Base-by-base conservation (phyloP, 2,329 filamentous ascomycete species). In the Plenodomus lindquistii region DNA sequence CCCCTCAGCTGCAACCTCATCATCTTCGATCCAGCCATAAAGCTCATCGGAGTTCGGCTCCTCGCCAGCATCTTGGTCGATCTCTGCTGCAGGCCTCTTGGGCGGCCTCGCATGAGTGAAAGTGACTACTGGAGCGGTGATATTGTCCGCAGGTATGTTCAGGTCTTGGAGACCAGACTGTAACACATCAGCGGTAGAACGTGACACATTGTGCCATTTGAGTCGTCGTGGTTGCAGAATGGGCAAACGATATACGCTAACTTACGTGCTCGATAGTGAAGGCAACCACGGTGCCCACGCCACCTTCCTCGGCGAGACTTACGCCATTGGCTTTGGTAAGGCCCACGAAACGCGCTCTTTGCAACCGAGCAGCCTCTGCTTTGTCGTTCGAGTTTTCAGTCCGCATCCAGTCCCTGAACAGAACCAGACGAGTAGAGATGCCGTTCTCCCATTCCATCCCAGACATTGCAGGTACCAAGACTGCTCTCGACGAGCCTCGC, bases 371-470 rank as follows among this genome's bases (percentile, higher is more conserved):
- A 40, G 62, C 53, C 37, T 68, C 63, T 41, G 55, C 48, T 29
- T 40, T 56, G 36, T 60, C 63, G 40, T 38, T 62, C 37, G 57
- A 42, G 52, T 68, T 64, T 41, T 55, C 52, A 62, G 69, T 57
- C 52, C 58, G 62, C 42, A 66, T 52, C 65, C 75, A 92, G 73
- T 96, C 90, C 62, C 88, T 82, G 70, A 94, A 96, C 27, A 96
- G 72, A 19, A 87, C 86, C 52, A 96, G 70, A 44, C 91, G 81
- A 36, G 85, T 88, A 52, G 84, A 83, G 31, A 96, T 77, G 24
- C 85, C 87, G 55, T 84, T 85, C 52, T 96, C 91, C 92, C 92
- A 97, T 36, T 88, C 83, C 17, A 79, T 79, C 13, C 88, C 85
- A 47, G 87, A 87, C 54, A 97, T 79, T 35, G 89, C 85, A 15